These are phyloP conservation scores for Paracorniculantispora psalliotae DNA, from an alignment of 2,329 filamentous ascomycete species.

Conservation along the genomic window DNA sequence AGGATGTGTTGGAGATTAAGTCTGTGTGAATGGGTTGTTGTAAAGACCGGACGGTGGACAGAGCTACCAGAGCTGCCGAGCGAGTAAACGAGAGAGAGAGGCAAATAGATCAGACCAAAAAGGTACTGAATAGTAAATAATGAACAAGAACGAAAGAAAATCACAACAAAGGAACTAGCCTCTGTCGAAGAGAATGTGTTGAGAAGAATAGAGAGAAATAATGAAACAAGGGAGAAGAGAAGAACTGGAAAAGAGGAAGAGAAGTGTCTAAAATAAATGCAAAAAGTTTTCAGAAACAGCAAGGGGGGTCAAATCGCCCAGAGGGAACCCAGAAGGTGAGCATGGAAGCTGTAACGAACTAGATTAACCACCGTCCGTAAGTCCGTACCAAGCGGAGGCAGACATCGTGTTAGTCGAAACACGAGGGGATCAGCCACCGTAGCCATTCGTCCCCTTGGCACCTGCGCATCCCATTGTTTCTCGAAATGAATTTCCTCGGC, in stretches of 20 bases:
- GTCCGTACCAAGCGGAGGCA: not conserved
- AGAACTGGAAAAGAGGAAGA: constrained; percentile 19
- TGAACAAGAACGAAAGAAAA: constrained; percentile 16
- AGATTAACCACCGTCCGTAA: not conserved
- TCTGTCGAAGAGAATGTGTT: constrained; percentile 24
- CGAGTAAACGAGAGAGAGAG: constrained; percentile 14
- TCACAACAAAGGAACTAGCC: constrained; percentile 24
- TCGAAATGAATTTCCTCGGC: not conserved
- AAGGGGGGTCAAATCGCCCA: not conserved
- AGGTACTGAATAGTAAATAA: constrained; percentile 19
- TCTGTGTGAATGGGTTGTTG: constrained; percentile 19
- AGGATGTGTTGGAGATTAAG: not conserved
- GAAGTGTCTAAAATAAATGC: constrained; percentile 12
- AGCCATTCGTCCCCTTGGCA: constrained; percentile 3
- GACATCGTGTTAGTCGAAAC: constrained; percentile 10
- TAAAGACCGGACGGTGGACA: constrained; percentile 27
- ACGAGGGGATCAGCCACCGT: constrained; percentile 10
- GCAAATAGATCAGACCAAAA: constrained; percentile 21
- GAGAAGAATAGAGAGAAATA: constrained; percentile 23
- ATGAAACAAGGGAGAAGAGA: constrained; percentile 23
- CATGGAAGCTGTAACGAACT: constrained; percentile 8
- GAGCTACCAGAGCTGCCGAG: constrained; percentile 18
- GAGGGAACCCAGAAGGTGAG: not conserved
- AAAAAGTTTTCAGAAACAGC: not conserved
- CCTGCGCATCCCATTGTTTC: constrained; percentile 1